These are phyloP conservation scores for Durio zibethinus DNA, from an alignment of 345 rosid species.

Conservation along the genomic window DNA sequence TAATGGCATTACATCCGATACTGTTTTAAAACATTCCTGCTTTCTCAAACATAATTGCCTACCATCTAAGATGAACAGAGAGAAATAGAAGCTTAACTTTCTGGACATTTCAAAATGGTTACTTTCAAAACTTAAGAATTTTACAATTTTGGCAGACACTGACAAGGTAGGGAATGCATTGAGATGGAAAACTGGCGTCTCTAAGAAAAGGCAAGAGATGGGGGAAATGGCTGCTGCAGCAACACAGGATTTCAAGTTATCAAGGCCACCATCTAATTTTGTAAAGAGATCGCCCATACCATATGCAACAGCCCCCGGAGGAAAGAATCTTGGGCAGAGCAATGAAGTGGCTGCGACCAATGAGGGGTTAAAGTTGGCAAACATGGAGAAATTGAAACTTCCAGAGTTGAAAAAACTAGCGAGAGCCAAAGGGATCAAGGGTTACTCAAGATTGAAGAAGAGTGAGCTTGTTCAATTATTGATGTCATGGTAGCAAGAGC, in stretches of 20 bases:
- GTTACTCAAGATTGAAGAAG: slow-evolving; percentile 68
- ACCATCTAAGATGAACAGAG: background rate
- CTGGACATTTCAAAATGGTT: background rate
- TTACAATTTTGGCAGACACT: slow-evolving; percentile 11
- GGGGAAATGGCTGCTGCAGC: background rate
- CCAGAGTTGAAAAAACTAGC: slow-evolving; percentile 63
- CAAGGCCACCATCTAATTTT: slow-evolving; percentile 43
- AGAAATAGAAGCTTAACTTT: background rate
- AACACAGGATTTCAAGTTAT: slow-evolving; percentile 11
- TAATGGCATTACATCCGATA: slow-evolving; percentile 3
- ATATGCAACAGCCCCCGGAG: slow-evolving; percentile 26
- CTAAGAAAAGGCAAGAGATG: slow-evolving; percentile 6
- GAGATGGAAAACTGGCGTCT: background rate
- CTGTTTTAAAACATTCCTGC: background rate
- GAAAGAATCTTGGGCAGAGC: slow-evolving; percentile 14
- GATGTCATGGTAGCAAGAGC: slow-evolving; percentile 16
- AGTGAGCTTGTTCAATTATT: slow-evolving; percentile 45
- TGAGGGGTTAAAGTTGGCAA: too few relatives aligned
- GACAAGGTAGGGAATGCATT: background rate
- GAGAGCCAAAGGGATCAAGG: slow-evolving; percentile 53
- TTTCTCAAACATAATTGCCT: background rate
- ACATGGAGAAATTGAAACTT: slow-evolving; percentile 57
- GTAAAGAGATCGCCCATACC: slow-evolving; percentile 43
- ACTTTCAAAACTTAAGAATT: background rate
- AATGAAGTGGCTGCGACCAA: slow-evolving; percentile 11